Evolutionary conservation across 2,329 filamentous ascomycete species (phyloP), one percentile per base, ranked within the genome.

Genomic region (Arthrobotrys iridis): DNA sequence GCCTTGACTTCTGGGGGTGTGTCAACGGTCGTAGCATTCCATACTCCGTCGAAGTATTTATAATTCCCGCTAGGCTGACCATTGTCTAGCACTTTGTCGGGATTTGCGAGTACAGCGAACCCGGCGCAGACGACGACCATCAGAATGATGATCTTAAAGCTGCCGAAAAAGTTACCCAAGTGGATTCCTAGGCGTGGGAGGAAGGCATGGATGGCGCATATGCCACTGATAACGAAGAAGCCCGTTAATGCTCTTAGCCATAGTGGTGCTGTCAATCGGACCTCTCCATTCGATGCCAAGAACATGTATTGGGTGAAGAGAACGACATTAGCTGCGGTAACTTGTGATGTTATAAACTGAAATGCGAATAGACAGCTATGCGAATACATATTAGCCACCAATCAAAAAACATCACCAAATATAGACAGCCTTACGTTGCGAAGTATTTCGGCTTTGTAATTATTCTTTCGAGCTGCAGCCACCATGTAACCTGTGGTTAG

Each of bases 361-460:
- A 74, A 74, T 8, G 70, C 70, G 37, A 74, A 74, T 11, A 74
- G 35, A 50, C 70, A 74, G 63, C 70, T 74, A 43, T 18, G 15
- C 5, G 30, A 18, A 20, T 28, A n/a, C n/a, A n/a, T n/a, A 15
- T 67, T 40, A 67, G 55, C 24, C 11, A 40, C 11, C 35, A 20
- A 18, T n/a, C 11, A 55, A n/a, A 24, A n/a, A 28, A 55, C 11
- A 5, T 41, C 28, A 40, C 3, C 6, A n/a, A 8, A n/a, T 59
- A 8, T 5, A 22, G 4, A 18, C 22, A 43, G 48, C 50, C 63
- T 46, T 67, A 74, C 0, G 87, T 88, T 0, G 87, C 85, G 0
- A 90, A 80, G 80, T 88, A 88, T 72, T 84, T 85, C 0, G 88
- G 88, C 30, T 83, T 85, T 3, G 84, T 84, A 81, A 88, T 89